Percentiles rank a stretch among this genome's conserved stretches.
Evolutionary conservation across 202 grass and related monocot species (phyloP).

Genomic region (Zizania palustris): DNA sequence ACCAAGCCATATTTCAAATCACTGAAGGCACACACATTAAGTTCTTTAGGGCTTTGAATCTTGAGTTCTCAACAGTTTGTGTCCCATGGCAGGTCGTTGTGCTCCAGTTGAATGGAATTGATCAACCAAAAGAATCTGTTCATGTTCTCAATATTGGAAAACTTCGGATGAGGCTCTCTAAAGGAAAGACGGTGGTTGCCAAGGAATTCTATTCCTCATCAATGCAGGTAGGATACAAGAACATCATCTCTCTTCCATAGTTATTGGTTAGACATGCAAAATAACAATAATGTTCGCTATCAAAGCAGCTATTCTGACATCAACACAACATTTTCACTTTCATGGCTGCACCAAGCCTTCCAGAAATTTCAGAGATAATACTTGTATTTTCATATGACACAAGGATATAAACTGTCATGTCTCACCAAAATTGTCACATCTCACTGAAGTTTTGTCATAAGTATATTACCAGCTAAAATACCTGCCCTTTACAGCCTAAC

Average conservation of each 20-base stretch:
- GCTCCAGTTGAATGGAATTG: slow-evolving; percentile 70
- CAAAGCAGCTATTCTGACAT: slow-evolving; percentile 25
- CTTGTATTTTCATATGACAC: background rate
- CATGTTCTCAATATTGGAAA: slow-evolving; percentile 75
- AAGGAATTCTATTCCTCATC: slow-evolving; percentile 89
- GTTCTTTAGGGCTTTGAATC: background rate
- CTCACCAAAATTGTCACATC: background rate
- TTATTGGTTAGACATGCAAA: background rate
- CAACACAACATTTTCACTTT: background rate
- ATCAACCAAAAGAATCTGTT: slow-evolving; percentile 61
- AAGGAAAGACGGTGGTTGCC: slow-evolving; percentile 66
- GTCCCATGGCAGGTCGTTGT: slow-evolving; percentile 60
- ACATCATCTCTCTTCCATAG: slow-evolving; percentile 1
- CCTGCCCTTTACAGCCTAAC: slow-evolving; percentile 5
- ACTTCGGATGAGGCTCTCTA: slow-evolving; percentile 72
- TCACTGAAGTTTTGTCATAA: no score
- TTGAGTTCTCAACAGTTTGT: slow-evolving; percentile 4
- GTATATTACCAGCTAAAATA: background rate
- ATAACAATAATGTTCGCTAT: slow-evolving; percentile 2
- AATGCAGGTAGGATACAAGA: slow-evolving; percentile 60
- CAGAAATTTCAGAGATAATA: background rate
- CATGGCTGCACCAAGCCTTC: slow-evolving; percentile 3
- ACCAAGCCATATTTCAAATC: background rate
- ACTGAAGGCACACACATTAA: background rate
- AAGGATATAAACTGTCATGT: background rate